These are phyloP conservation scores for Thalassiosira profunda DNA, from an alignment of 108 stramenopile genomes.

Conservation along the genomic window DNA sequence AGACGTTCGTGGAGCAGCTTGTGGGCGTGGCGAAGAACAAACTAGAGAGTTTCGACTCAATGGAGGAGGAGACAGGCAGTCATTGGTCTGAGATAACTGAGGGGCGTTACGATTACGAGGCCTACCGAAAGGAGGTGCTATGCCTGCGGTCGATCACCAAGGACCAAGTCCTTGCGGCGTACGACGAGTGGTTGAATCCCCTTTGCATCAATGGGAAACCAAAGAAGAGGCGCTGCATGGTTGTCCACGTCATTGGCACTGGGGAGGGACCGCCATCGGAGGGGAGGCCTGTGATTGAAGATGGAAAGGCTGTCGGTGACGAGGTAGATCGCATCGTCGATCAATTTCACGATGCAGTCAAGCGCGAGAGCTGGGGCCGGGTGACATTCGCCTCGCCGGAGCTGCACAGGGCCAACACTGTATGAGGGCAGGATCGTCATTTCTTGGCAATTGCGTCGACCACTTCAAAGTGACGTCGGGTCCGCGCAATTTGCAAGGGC, in stretches of 20 bases:
- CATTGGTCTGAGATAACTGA: conserved; percentile 79
- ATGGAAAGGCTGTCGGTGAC: conserved; percentile 28
- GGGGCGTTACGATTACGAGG: conserved; percentile 72
- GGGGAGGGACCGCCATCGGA: conserved; percentile 56
- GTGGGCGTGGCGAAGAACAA: conserved; percentile 80
- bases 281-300: conserved; percentile 55
- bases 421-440: no score
- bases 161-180: conserved; percentile 62
- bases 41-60: conserved; percentile 78
- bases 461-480: no score
- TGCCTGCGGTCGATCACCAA: conserved; percentile 64
- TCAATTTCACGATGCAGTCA: conserved; percentile 52
- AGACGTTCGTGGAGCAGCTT: conserved; percentile 72
- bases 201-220: conserved; percentile 22
- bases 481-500: no score
- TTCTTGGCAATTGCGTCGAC: no score
- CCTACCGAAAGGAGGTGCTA: conserved; percentile 66
- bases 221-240: conserved; percentile 50
- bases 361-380: conserved; percentile 42
- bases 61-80: conserved; percentile 64
- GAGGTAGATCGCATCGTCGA: conserved; percentile 52
- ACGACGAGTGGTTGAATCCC: conserved; percentile 79
- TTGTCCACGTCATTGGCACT: conserved; percentile 74
- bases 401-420: not conserved
- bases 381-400: conserved; percentile 1